Evolutionary conservation across 352 stramenopile species (phyloP).

Genomic region (Phytophthora multivora): DNA sequence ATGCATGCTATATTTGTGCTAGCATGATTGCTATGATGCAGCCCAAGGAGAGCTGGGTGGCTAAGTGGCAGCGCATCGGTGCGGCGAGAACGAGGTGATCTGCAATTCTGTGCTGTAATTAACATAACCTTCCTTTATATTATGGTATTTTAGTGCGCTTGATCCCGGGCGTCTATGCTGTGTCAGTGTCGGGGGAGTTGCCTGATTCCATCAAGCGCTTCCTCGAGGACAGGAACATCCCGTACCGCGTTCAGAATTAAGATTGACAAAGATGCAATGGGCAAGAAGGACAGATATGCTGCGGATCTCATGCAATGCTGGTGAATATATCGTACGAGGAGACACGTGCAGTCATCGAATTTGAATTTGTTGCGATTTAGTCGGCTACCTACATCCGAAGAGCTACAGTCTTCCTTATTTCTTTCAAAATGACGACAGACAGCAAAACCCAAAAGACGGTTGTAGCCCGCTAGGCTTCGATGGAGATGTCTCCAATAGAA

Average conservation of each 20-base stretch:
- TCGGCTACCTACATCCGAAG: too few species aligned
- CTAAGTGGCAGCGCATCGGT: conserved; percentile 90
- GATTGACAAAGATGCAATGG: background rate
- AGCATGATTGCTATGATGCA: conserved; percentile 92
- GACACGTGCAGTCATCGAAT: too few species aligned
- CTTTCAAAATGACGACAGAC: conserved; percentile 5
- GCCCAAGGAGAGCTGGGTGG: conserved; percentile 89
- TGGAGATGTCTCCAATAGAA: background rate
- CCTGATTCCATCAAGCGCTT: conserved; percentile 90
- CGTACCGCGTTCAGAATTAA: conserved; percentile 80
- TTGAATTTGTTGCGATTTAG: background rate
- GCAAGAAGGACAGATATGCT: background rate
- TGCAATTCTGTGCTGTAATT: background rate
- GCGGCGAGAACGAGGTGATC: conserved; percentile 2
- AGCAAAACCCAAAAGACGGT: conserved; percentile 34
- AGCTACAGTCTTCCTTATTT: too few species aligned
- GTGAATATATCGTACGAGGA: too few species aligned
- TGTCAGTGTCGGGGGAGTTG: conserved; percentile 86
- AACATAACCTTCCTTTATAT: too few species aligned
- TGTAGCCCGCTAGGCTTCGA: conserved; percentile 20
- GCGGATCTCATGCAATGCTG: background rate
- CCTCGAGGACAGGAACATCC: conserved; percentile 87
- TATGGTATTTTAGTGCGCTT: conserved; percentile 54
- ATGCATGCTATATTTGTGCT: conserved; percentile 3
- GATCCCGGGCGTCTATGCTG: conserved; percentile 86